Evolutionary conservation across 2,329 filamentous ascomycete genomes (phyloP), one percentile per base, ranked within the genome.

Genomic region (Microcera coccophila): DNA sequence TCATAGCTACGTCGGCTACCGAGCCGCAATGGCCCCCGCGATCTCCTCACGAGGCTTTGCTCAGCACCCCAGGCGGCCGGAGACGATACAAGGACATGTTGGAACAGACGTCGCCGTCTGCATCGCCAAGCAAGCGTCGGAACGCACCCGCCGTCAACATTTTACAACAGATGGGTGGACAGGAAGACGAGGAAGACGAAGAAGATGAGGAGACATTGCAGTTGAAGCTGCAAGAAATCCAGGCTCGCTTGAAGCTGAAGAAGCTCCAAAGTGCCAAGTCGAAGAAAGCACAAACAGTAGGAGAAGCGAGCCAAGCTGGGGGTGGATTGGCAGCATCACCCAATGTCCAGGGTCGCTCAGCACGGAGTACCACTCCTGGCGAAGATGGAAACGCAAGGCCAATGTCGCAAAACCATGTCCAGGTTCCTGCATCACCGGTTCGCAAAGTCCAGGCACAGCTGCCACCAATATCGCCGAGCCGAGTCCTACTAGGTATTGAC

Each of bases 151-250:
- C 53, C 26, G 51, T 60, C 33, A 68, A 68, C 49, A 62, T 63
- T n/a, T 42, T 62, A 28, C 48, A 57, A 14, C 51, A 58, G 29
- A 59, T 59, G 37, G 59, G 55, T 10, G 62, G 59, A 12, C 59
- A 60, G 19, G 60, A 68, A 38, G 68, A 66, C 4, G 69, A 73
- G 3, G 70, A 69, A 4, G 75, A 81, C 9, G 81, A 84, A 0
- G 84, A 87, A 4, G 90, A 95, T 54, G 91, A 96, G 64, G 90
- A 97, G 70, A 94, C 82, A 1, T 69, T 97, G 24, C 81, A 94
- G 60, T 70, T 98, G 49, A 84, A 95, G 62, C 71, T 97, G 4
- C 83, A 90, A 51, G 89, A 87, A 42, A 95, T 98, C 45, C 84
- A 97, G 64, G 89, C 90, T 5, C 84, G 85, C 47, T 69, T 97